Base-by-base conservation (phyloP, 305 asterid species). In the Solanum hybrid region DNA sequence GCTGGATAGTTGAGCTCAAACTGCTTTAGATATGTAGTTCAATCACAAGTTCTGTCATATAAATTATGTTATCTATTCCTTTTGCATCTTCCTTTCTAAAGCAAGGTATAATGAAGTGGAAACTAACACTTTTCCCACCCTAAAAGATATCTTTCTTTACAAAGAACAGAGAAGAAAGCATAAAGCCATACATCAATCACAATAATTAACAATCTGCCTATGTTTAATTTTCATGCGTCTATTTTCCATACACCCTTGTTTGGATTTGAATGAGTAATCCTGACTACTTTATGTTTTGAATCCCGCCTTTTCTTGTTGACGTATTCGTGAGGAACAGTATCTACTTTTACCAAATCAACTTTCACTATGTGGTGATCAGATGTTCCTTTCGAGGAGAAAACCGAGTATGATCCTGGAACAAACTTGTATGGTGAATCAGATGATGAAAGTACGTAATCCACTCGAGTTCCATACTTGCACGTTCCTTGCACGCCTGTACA, bases 361-460 rank as follows among this genome's bases (percentile, higher is more conserved):
- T 94, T 97, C 93, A 97, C 99, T 72, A 97, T 95, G 90, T 97
- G 99, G 88, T 97, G 99, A 94, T 96, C 99, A 6, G 99, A 97
- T 73, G 99, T 97, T 90, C 99, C 99, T 90, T 97, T 97, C 0
- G 99, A 97, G 35, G 99, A 97, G 29, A 92, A 86, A 89, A 97
- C 99, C 3, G 98, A 95, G 92, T 96, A 97, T 3, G 99, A 97
- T 64, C 99, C 99, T 0, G 97, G 97, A 36, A 96, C 96, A 77
- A 96, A 97, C 86, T 92, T 94, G 85, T 94, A 96, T 26, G 94
- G 96, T 69, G 98, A 92, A 16, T 89, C 86, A 20, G 96, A 89
- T 6, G 99, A 96, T 36, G 97, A 91, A 31, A 97, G 35, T 90
- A 97, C 86, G 93, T 97, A 96, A 87, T 96, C 99, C 5, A 97